Evolutionary conservation across 805 yeast species (phyloP), one percentile per base, ranked within the genome.

Genomic region (Hanseniaspora lindneri): DNA sequence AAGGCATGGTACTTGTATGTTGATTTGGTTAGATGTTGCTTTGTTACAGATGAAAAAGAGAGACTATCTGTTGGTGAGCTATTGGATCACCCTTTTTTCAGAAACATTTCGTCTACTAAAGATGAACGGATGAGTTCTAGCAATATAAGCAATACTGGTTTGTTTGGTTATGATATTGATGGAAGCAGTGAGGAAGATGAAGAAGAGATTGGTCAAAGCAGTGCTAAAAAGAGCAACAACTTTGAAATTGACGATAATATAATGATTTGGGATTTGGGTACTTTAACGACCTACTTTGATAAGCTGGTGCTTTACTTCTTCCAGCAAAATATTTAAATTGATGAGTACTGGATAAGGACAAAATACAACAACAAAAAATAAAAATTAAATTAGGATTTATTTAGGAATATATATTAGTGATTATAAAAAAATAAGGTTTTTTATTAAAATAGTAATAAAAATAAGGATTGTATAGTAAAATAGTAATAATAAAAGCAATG

Each of bases 1-100:
- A 71, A 76, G 39, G 86, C 86, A 63, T 88, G 96, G 96, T 82
- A 75, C 69, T 74, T 74, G 64, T 87, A 87, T 61, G 66, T 72
- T 44, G 94, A 85, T 61, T 68, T 85, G 55, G 66, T 83, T 53
- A 74, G 72, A 52, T 73, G 72, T 55, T 70, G 84, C 58, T 74
- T 85, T 53, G 77, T 73, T 25, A 80, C 79, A 56, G 85, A 84
- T 58, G 94, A 95, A 1, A 60, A 70, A 2, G 71, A 78, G 57
- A 69, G 95, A 54, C 76, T 83, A 47, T 75, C 84, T 1, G 94
- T 89, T 4, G 74, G 72, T 51, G 80, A 81, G 53, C 92, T 94
- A 0, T 69, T 85, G 54, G 70, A 72, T 51, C 95, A 85, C 62
- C 86, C 84, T 41, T 92, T 95, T 83, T 79, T 94, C 61, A 70